Evolutionary conservation across 345 rosid genomes (phyloP), one percentile per base, ranked within the genome.

Genomic region (Lepidium africanum): DNA sequence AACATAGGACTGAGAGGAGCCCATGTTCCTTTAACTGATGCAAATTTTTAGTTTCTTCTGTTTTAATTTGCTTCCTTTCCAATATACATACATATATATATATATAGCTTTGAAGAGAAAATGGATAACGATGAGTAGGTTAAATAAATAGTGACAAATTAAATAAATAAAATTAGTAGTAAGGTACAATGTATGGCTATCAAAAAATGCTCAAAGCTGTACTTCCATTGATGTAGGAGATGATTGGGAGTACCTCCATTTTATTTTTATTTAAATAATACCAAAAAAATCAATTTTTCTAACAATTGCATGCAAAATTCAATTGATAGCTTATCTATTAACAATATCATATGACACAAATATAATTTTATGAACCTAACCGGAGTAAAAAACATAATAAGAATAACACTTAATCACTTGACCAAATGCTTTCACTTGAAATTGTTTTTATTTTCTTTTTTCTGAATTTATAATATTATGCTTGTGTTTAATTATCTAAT

Each of bases 211-310:
- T 41, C 63, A 60, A 30, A 74, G 50, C 68, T 74, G 78, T 74
- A 74, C 78, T 74, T 74, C 69, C 78, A 67, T 74, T 74, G 13
- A 60, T 61, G 69, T 67, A 53, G 78, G 69, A 74, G 68, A 74
- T 74, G 69, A 59, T 67, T 74, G 50, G 27, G 49, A 59, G 43
- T 68, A 74, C 62, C 68, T 74, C 73, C 57, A 73, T 49, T 58
- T 19, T 21, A 1, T 1, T 21, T 21, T 21, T 21, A 21, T 21
- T 21, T 21, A n/a, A n/a, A n/a, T n/a, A n/a, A n/a, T n/a, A n/a
- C n/a, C 23, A 21, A 21, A 1, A 21, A 21, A 1, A 21, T 21
- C 23, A 21, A 21, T 21, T 21, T 21, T n/a, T n/a, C n/a, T n/a
- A n/a, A n/a, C n/a, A n/a, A n/a, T n/a, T n/a, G n/a, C n/a, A n/a